A percentile compares a stretch with the other conserved stretches of the same genome.
Evolutionary conservation across 306 rosid genomes (phyloP).

Genomic region (Sicyos baderoa): DNA sequence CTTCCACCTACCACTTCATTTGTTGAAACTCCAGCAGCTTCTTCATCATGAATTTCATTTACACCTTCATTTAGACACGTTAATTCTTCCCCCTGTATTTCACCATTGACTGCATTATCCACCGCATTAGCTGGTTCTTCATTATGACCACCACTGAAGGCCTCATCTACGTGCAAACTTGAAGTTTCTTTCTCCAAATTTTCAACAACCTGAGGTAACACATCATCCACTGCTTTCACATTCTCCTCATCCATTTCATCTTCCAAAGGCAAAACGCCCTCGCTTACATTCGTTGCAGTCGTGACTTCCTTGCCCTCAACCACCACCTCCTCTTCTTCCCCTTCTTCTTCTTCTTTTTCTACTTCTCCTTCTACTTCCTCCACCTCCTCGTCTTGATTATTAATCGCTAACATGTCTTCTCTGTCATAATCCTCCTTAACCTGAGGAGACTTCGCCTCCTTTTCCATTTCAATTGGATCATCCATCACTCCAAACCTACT

Average conservation of each 20-base stretch:
- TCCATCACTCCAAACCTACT: constrained; percentile 41
- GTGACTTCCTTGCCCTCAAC: constrained; percentile 34
- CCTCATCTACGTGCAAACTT: constrained; percentile 31
- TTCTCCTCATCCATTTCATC: constrained; percentile 20
- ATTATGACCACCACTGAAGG: constrained; percentile 25
- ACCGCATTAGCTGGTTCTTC: constrained; percentile 16
- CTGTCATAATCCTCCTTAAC: constrained; percentile 10
- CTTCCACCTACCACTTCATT: constrained; percentile 37
- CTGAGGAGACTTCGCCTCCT: constrained; percentile 23
- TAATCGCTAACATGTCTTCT: background rate
- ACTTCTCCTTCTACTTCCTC: background rate
- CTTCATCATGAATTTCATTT: constrained; percentile 31
- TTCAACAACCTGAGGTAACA: constrained; percentile 17
- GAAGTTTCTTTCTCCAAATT: constrained; percentile 29
- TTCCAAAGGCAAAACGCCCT: constrained; percentile 20
- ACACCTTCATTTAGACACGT: constrained; percentile 33
- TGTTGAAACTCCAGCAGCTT: constrained; percentile 27
- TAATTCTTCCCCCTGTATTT: constrained; percentile 37
- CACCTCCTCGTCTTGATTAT: background rate
- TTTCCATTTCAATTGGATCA: constrained; percentile 26
- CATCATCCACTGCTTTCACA: constrained; percentile 29
- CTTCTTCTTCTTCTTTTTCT: constrained; percentile 17
- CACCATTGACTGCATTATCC: constrained; percentile 23
- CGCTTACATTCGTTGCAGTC: constrained; percentile 24
- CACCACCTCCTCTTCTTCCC: constrained; percentile 14